These are phyloP conservation scores for Xylaria sp. DNA, from an alignment of 2,329 filamentous ascomycete genomes.

Conservation along the genomic window DNA sequence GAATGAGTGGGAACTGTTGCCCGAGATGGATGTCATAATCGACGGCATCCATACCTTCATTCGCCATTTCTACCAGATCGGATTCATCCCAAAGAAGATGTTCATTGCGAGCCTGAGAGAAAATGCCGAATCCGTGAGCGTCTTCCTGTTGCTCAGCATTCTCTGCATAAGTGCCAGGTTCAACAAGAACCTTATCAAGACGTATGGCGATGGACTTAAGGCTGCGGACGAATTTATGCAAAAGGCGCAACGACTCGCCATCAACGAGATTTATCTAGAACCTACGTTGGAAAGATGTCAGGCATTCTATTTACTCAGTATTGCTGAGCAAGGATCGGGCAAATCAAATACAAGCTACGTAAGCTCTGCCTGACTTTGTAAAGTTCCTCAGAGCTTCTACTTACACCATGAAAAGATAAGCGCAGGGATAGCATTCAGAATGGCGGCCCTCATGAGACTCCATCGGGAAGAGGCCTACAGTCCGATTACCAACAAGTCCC, in stretches of 20 bases:
- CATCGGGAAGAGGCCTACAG: constrained; percentile 67
- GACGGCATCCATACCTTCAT: constrained; percentile 66
- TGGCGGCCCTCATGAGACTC: constrained; percentile 65
- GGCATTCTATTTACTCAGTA: constrained; percentile 68
- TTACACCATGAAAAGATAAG: constrained; percentile 58
- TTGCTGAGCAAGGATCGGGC: constrained; percentile 68
- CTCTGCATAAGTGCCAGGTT: constrained; percentile 68
- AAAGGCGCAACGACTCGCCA: constrained; percentile 59
- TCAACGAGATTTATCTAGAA: constrained; percentile 62
- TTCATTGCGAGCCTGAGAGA: constrained; percentile 61
- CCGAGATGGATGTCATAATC: constrained; percentile 61
- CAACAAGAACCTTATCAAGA: constrained; percentile 59
- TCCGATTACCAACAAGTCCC: constrained; percentile 54
- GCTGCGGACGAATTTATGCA: constrained; percentile 66
- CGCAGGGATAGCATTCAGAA: constrained; percentile 66
- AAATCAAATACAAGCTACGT: constrained; percentile 65
- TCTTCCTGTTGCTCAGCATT: constrained; percentile 66
- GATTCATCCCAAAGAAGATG: constrained; percentile 66
- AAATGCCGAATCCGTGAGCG: constrained; percentile 60
- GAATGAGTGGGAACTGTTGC: constrained; percentile 62
- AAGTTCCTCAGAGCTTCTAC: constrained; percentile 9
- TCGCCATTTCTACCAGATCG: constrained; percentile 67
- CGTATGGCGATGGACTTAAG: constrained; percentile 62
- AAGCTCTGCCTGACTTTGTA: constrained; percentile 44
- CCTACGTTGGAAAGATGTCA: constrained; percentile 67